Evolutionary conservation across 805 yeast genomes (phyloP).

Genomic region (Cyberlindnera galapagoensis): DNA sequence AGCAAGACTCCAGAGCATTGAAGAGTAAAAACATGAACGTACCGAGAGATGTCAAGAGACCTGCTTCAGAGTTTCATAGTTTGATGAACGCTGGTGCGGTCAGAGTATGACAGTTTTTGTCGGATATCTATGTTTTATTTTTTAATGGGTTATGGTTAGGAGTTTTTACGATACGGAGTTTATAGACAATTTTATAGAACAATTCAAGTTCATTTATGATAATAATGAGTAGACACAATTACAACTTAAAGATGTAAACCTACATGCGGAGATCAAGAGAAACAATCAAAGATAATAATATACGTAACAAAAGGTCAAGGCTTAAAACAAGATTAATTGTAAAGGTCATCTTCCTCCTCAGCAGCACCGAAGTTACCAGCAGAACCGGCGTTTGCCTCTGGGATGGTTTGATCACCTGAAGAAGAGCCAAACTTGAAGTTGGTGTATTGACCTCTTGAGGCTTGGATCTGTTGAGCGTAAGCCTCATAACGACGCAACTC

Average conservation of each 20-base stretch:
- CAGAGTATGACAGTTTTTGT: constrained; percentile 2
- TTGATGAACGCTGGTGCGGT: constrained; percentile 8
- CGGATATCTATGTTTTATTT: too few relatives aligned
- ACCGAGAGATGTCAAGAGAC: constrained; percentile 5
- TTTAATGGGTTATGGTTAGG: too few relatives aligned
- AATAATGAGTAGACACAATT: too few relatives aligned
- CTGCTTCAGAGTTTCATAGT: constrained; percentile 7
- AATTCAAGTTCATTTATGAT: too few relatives aligned
- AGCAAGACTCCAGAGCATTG: constrained; percentile 16
- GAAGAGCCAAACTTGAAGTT: constrained; percentile 69
- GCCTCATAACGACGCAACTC: constrained; percentile 98
- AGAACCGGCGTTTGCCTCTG: constrained; percentile 35
- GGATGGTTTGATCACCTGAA: constrained; percentile 30
- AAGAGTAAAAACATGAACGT: constrained; percentile 19
- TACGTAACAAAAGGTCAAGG: too few relatives aligned
- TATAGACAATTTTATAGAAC: too few relatives aligned
- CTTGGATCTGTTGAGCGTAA: constrained; percentile 92
- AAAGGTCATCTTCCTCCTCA: constrained; percentile 60
- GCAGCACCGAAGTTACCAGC: constrained; percentile 35
- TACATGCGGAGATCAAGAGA: too few relatives aligned
- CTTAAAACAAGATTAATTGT: constrained; percentile 34
- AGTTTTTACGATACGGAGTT: too few relatives aligned
- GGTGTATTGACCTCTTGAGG: constrained; percentile 91
- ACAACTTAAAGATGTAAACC: too few relatives aligned
- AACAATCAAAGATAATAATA: too few relatives aligned